Evolutionary conservation across 179 eudicot species (phyloP), one percentile per base, ranked within the genome.

Genomic region (Gypsophila paniculata): DNA sequence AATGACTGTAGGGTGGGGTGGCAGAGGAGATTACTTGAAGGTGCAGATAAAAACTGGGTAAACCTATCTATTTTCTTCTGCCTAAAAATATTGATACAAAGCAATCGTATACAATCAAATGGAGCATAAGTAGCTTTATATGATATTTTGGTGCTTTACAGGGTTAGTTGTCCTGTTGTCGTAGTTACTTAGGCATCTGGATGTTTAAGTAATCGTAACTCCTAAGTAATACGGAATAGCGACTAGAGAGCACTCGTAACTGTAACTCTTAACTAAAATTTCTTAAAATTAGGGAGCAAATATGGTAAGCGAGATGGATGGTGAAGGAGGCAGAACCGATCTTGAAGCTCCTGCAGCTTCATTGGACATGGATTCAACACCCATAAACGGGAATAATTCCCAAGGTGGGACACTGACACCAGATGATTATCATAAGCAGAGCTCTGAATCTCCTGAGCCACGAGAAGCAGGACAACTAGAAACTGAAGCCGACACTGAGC

Each of bases 391-490:
- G 15, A 87, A 69, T 76, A 82, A 76, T 52, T 90, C 93, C 38
- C 89, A 78, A 57, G 86, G 76, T 39, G 88, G 83, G 26, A 81
- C 85, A 58, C 89, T 86, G 12, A 86, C 85, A 19, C 87, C 86
- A 4, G 98, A 91, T 0, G 95, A 89, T 51, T 68, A 70, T 64
- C 88, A 85, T 55, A 91, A 88, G 77, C 85, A 88, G 68, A 83
- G 87, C 74, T 81, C 97, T 2, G 97, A 89, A 53, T 84, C 85
- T 29, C 86, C 85, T n/a, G 90, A 68, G 36, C 88, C 82, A 44
- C 85, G 76, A 51, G 98, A 91, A 78, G 83, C 91, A 0, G 98
- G 96, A 2, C 90, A 86, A 78, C 81, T 93, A 19, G 97, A 91
- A 71, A 83, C 82, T 1, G 92, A 86, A 53, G 81, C 71, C 23